These are phyloP conservation scores for Pholiota microspora DNA, from an alignment of 768 basidiomycete genomes.

Conservation along the genomic window DNA sequence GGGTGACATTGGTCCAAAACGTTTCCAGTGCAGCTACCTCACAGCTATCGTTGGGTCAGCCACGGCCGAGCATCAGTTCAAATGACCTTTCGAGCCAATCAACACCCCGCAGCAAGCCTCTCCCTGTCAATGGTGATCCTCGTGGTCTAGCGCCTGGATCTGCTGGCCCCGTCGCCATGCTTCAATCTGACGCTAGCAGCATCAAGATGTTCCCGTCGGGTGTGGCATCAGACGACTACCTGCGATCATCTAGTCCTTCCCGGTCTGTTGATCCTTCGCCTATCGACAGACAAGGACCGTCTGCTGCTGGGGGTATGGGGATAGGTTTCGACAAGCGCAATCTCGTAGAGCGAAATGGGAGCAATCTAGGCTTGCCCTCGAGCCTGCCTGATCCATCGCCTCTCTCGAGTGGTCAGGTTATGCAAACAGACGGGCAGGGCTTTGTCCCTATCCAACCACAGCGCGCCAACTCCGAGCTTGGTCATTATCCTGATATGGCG, in stretches of 20 bases:
- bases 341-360: constrained; percentile 28
- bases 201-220: constrained; percentile 58
- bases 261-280: constrained; percentile 51
- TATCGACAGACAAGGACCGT: constrained; percentile 35
- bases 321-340: constrained; percentile 34
- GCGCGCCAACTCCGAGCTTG: constrained; percentile 79
- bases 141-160: constrained; percentile 47
- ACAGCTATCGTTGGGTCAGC: constrained; percentile 32
- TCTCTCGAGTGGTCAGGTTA: constrained; percentile 58
- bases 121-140: constrained; percentile 23
- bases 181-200: constrained; percentile 52
- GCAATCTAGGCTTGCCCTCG: constrained; percentile 41
- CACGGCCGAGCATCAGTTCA: constrained; percentile 56
- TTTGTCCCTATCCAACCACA: constrained; percentile 28
- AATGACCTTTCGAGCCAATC: constrained; percentile 31
- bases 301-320: constrained; percentile 11
- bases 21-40: constrained; percentile 23
- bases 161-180: constrained; percentile 55
- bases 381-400: constrained; percentile 55
- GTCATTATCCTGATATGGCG: constrained; percentile 68
- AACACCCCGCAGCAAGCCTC: constrained; percentile 30
- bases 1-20: constrained; percentile 25
- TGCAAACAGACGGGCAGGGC: constrained; percentile 33
- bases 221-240: constrained; percentile 33
- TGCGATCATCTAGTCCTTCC: constrained; percentile 51